Evolutionary conservation across 805 yeast species (phyloP).

Genomic region (Metschnikowia lachancei): DNA sequence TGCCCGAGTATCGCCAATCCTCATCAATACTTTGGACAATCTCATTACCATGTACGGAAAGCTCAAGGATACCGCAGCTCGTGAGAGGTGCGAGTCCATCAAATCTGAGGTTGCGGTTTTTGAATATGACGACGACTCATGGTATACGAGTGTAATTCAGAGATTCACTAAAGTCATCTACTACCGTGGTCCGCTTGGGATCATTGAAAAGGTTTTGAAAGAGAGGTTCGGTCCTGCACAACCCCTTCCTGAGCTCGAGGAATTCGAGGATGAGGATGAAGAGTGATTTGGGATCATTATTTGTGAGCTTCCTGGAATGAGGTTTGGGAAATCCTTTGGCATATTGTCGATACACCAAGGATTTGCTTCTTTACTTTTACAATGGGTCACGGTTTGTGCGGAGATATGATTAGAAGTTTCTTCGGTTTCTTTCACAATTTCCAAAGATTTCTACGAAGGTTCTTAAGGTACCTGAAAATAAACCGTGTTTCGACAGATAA

Average conservation of each 20-base stretch:
- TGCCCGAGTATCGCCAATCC: conserved; percentile 28
- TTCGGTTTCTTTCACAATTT: too few relatives aligned
- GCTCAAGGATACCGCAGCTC: conserved; percentile 24
- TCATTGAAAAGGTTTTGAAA: conserved; percentile 37
- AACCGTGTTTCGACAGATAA: too few relatives aligned
- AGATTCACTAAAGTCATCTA: conserved; percentile 40
- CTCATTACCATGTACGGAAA: conserved; percentile 32
- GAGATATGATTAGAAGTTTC: too few relatives aligned
- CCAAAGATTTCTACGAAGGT: too few relatives aligned
- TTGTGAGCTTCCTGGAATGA: background rate
- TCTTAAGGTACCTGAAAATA: too few relatives aligned
- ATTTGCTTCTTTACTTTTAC: too few relatives aligned
- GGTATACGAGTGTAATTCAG: conserved; percentile 36
- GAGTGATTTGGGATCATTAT: conserved; percentile 16
- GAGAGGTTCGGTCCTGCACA: conserved; percentile 40
- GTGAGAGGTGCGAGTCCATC: conserved; percentile 29
- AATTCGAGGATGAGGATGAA: conserved; percentile 41
- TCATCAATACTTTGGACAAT: conserved; percentile 31
- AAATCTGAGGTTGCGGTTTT: conserved; percentile 25
- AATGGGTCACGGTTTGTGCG: too few relatives aligned
- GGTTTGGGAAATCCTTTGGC: too few relatives aligned
- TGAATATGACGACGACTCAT: conserved; percentile 25
- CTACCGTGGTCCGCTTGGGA: conserved; percentile 41
- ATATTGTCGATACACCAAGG: too few relatives aligned
- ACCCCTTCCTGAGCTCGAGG: conserved; percentile 37